Evolutionary conservation across 129 eudicot species (phyloP), one percentile per base, ranked within the genome.

Genomic region (Rutidosis leptorrhynchoides): DNA sequence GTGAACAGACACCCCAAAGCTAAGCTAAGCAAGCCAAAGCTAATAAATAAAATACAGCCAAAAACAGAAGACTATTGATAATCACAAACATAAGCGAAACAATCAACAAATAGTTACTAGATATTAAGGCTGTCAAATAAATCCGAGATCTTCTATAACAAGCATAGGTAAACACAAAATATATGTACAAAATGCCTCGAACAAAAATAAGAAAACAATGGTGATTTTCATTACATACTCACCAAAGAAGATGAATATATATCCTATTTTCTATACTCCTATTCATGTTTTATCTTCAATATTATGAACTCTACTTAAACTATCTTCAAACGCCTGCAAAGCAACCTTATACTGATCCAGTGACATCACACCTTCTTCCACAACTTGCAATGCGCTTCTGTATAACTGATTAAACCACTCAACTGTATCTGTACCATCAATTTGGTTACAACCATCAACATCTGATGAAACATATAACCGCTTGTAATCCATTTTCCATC

Each of bases 311-410:
- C 90, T 85, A 42, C 70, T 74, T 68, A 90, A 59, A n/a, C 90
- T 84, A 78, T 87, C 97, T 54, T 81, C 90, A 56, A 87, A 74
- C 15, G 86, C 79, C 67, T 86, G 72, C 82, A 90, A 48, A 6
- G 96, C 95, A 69, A 62, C 87, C 78, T 83, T 84, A 69, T 85
- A 90, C 76, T 87, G 97, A 64, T 87, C 90, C 9, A 83, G 5
- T 2, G 97, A 87, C 62, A 85, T 81, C 68, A 81, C 86, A 27
- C 96, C 97, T 66, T 90, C 97, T 69, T 90, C 93, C 78, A 90
- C 88, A 67, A 87, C 96, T 74, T 88, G 96, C 85, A 90, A 67
- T 23, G 94, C 87, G 16, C 88, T 84, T 79, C 80, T 76, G 55
- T 84, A 87, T 60, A 90, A 68, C 63, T 90, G 94, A 68, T 73